Base-by-base conservation (phyloP, 108 stramenopile species). In the Skeletonema potamos region DNA sequence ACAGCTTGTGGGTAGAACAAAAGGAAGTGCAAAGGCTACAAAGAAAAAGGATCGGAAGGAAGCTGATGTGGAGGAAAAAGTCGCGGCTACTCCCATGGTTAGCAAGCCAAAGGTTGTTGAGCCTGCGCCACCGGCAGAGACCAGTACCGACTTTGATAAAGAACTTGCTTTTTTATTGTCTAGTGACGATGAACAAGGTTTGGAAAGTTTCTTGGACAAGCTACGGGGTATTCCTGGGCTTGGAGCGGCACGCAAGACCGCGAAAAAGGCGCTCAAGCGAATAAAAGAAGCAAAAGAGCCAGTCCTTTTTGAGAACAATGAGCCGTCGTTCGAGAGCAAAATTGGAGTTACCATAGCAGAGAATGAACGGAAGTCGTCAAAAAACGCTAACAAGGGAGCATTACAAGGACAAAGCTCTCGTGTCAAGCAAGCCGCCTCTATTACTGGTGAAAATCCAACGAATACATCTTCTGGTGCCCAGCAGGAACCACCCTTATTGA, bases 251-350 rank as follows among this genome's bases (percentile, higher is more conserved):
- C 86, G 96, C 18, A 96, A 96, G 76, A 94, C 89, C 74, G 92
- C 91, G 18, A 96, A 94, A 66, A 96, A 96, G 70, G 93, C 96
- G 29, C 66, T 96, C 75, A 94, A 92, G 68, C 74, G 82, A 29
- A 65, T 96, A 9, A 84, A 75, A 67, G 77, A 82, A 41, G 87
- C 77, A 48, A 70, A 54, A 11, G 55, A 63, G 22, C 41, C 41
- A 13, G 55, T 63, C 20, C 48, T 22, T 63, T 46, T 22, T 28
- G 61, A 39, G 18, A 66, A 8, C 70, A 79, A 28, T 59, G 68
- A 48, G 76, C 48, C 8, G 17, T 20, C 22, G 20, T 51, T 51
- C 4, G 20, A 84, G 54, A 76, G 9, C 58, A 59, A 57, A 41
- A 33, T 73, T 13, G 54, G 36, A 28, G 54, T 43, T 18, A 20